phyloP scores from a whole-genome alignment of 495 filamentous ascomycete genomes.

The Podospora sp. region DNA sequence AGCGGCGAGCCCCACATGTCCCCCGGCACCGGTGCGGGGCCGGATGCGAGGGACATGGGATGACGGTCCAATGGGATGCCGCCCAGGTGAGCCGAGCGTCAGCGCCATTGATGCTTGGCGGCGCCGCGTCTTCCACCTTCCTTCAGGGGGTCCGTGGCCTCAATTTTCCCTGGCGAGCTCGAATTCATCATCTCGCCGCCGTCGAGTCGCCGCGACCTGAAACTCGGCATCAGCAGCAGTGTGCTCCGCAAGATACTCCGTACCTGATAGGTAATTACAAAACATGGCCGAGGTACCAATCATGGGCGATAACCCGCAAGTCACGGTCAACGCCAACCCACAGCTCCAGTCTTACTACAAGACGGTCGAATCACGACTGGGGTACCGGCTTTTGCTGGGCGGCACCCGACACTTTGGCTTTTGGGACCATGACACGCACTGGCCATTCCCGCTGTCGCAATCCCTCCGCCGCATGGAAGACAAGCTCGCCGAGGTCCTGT shows the following conservation, averaged over 20 bases:
- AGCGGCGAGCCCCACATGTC: no score
- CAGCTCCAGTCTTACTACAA: constrained; percentile 33
- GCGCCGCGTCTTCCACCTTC: background rate
- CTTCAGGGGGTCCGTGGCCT: background rate
- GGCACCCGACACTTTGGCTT: constrained; percentile 58
- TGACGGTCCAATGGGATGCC: background rate
- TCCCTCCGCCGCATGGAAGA: constrained; percentile 54
- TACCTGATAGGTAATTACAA: no score
- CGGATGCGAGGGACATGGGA: no score
- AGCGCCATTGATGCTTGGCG: background rate
- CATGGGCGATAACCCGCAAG: background rate
- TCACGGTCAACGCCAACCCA: constrained; percentile 14
- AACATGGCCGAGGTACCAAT: background rate
- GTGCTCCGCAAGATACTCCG: no score
- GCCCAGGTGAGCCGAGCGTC: background rate
- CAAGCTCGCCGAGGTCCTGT: constrained; percentile 43
- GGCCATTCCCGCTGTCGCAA: constrained; percentile 51
- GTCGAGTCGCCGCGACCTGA: background rate
- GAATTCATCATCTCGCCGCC: background rate
- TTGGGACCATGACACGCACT: constrained; percentile 48
- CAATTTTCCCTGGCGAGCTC: background rate
- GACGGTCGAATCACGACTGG: constrained; percentile 52
- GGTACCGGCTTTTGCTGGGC: constrained; percentile 53
- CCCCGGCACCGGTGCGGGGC: no score
- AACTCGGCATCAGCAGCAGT: background rate